phyloP scores from a whole-genome alignment of 768 basidiomycete genomes.

The Pleurotus tuoliensis region DNA sequence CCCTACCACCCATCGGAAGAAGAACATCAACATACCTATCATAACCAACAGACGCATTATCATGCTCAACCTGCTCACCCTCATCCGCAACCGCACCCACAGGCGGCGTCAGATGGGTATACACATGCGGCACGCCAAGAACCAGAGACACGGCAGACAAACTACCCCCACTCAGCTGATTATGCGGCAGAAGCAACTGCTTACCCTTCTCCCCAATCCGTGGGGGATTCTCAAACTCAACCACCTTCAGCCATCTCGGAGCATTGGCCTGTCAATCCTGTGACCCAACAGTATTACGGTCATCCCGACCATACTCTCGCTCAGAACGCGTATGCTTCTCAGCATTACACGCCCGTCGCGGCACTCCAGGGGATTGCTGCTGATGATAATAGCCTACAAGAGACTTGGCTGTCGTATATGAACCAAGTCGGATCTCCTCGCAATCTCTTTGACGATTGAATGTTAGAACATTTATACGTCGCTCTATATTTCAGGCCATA shows the following conservation, averaged over 20 bases:
- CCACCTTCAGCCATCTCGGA: neutral
- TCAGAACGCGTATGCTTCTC: constrained; percentile 17
- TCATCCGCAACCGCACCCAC: too few species aligned
- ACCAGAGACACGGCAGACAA: neutral
- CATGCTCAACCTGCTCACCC: too few species aligned
- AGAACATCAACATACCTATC: too few species aligned
- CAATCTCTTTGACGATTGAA: constrained; percentile 35
- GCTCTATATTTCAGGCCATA: too few species aligned
- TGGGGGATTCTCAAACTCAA: neutral
- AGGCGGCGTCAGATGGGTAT: too few species aligned
- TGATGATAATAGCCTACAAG: constrained; percentile 55
- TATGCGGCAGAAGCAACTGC: neutral
- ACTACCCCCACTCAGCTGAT: neutral
- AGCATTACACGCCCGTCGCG: constrained; percentile 45
- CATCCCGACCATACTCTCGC: constrained; percentile 3
- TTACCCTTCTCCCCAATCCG: neutral
- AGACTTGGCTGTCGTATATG: constrained; percentile 71
- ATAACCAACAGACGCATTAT: too few species aligned
- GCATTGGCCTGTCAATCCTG: neutral
- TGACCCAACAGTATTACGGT: neutral
- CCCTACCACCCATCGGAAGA: too few species aligned
- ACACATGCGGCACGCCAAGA: too few species aligned
- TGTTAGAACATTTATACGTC: neutral
- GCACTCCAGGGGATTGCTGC: constrained; percentile 44
- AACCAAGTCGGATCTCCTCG: constrained; percentile 44